Evolutionary conservation across 1,284 basidiomycete species (phyloP).

Genomic region (Ganoderma sinense): DNA sequence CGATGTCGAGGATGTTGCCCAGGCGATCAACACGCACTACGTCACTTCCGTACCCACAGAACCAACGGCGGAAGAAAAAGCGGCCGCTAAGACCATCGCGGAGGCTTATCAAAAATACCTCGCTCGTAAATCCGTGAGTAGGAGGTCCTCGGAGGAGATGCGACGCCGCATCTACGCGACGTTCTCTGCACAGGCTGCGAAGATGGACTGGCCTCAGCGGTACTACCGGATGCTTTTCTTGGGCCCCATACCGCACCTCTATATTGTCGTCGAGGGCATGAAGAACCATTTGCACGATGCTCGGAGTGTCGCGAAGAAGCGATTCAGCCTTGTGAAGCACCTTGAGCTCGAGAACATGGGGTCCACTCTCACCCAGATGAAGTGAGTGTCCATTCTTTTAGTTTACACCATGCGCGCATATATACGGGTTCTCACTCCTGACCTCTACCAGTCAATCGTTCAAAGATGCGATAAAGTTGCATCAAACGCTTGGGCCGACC

Average conservation of each 20-base stretch:
- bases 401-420: neutral
- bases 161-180: conserved; percentile 21
- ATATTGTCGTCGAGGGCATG: conserved; percentile 52
- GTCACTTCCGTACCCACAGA: conserved; percentile 18
- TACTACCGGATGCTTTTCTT: conserved; percentile 54
- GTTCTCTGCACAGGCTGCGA: conserved; percentile 43
- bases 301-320: conserved; percentile 47
- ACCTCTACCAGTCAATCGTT: conserved; percentile 16
- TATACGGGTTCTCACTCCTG: neutral
- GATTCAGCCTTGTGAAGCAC: conserved; percentile 40
- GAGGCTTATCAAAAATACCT: conserved; percentile 39
- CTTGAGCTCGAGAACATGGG: conserved; percentile 45
- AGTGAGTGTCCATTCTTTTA: conserved; percentile 24
- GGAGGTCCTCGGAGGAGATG: conserved; percentile 9
- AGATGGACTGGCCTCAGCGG: conserved; percentile 43
- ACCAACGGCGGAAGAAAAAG: conserved; percentile 40
- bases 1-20: conserved; percentile 29
- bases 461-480: conserved; percentile 28
- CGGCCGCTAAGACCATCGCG: conserved; percentile 41
- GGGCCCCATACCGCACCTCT: conserved; percentile 57
- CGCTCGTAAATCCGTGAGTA: conserved; percentile 24
- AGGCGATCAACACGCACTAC: conserved; percentile 36
- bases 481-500: conserved; percentile 26
- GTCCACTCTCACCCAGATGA: conserved; percentile 36
- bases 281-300: conserved; percentile 35